Percentiles rank a stretch among this genome's conserved stretches.
phyloP scores from a whole-genome alignment of 441 rosid species.

The Eutrema salsugineum region DNA sequence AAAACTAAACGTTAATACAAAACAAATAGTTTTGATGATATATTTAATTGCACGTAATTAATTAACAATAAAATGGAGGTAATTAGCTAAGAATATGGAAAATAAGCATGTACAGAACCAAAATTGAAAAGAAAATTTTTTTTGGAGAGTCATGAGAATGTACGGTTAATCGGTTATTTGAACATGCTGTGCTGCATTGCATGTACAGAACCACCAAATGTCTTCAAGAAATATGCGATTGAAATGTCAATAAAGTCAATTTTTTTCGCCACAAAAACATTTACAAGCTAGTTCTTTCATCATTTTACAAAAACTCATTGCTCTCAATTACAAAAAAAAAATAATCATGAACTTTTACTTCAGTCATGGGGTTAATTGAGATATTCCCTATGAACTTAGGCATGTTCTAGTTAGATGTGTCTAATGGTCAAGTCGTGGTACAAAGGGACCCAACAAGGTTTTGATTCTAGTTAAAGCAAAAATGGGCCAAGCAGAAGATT shows the following conservation, averaged over 20 bases:
- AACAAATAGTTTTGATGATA: background rate
- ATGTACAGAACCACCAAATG: background rate
- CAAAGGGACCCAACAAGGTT: slow-evolving; percentile 26
- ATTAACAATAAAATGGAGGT: too few relatives aligned
- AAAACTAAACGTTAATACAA: background rate
- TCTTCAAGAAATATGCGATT: background rate
- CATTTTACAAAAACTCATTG: background rate
- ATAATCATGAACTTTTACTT: background rate
- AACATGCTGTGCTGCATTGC: background rate
- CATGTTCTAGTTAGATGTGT: slow-evolving; percentile 15
- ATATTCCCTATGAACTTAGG: background rate
- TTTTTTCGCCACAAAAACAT: background rate
- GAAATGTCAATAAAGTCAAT: background rate
- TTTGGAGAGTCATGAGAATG: too few relatives aligned
- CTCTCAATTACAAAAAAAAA: background rate
- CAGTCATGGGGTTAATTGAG: background rate
- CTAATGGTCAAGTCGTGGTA: slow-evolving; percentile 26
- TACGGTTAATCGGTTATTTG: background rate
- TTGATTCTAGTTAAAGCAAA: slow-evolving; percentile 29
- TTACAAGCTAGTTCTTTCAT: background rate
- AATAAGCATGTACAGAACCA: too few relatives aligned
- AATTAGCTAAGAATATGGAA: too few relatives aligned
- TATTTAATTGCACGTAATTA: background rate
- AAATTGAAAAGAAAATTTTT: too few relatives aligned
- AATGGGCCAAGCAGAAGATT: slow-evolving; percentile 30